Evolutionary conservation across 2,329 filamentous ascomycete genomes (phyloP).

Genomic region (Acephala macrosclerotiorum): DNA sequence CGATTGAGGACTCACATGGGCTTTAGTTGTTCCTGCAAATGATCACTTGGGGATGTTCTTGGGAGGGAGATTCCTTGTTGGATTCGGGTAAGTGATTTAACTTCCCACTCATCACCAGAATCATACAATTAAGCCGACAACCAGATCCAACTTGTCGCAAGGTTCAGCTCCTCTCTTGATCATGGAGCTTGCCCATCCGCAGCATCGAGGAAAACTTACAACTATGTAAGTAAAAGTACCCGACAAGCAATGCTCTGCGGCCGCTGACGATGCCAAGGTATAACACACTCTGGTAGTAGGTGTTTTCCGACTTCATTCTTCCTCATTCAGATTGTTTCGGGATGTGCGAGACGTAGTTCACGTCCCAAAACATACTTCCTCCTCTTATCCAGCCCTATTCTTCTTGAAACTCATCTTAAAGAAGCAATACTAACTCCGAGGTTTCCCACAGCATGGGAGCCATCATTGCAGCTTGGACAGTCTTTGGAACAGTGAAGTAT

Average conservation of each 20-base stretch:
- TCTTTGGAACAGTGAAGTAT: constrained; percentile 28
- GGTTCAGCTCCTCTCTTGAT: constrained; percentile 44
- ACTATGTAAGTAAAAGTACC: constrained; percentile 24
- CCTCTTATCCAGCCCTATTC: too few relatives aligned
- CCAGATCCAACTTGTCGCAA: constrained; percentile 1
- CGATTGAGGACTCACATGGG: background rate
- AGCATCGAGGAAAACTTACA: constrained; percentile 46
- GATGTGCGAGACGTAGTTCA: too few relatives aligned
- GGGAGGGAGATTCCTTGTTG: constrained; percentile 43
- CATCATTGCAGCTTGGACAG: constrained; percentile 34
- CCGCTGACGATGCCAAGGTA: constrained; percentile 33
- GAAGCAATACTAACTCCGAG: too few relatives aligned
- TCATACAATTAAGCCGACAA: constrained; percentile 37
- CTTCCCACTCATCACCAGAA: constrained; percentile 47
- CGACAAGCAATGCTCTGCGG: constrained; percentile 35
- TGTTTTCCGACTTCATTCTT: too few relatives aligned
- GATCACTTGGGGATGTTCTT: constrained; percentile 47
- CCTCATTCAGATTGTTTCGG: too few relatives aligned
- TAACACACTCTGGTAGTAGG: constrained; percentile 51
- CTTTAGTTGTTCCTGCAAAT: constrained; percentile 40
- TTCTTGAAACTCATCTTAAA: too few relatives aligned
- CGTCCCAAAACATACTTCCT: too few relatives aligned
- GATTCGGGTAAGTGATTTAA: constrained; percentile 37
- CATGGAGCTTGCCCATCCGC: constrained; percentile 47
- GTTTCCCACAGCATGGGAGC: too few relatives aligned